Conservation (phyloP, 2,329 filamentous ascomycete genomes). For the Dactylellina sp. region DNA sequence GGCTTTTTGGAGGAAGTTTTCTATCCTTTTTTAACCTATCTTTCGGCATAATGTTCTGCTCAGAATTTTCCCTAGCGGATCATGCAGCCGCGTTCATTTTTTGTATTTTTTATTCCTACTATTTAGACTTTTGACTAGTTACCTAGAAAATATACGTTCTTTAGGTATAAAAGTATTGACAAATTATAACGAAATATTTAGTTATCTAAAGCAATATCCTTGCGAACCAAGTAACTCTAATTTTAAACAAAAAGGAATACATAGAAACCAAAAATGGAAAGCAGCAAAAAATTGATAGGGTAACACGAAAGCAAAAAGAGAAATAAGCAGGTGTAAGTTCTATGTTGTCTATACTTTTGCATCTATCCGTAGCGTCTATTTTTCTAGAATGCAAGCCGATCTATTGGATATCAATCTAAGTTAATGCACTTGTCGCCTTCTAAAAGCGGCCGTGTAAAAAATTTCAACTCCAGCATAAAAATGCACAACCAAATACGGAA, state of each 20-base stretch:
- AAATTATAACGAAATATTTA: background rate
- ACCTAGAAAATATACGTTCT: background rate
- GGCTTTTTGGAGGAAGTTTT: background rate
- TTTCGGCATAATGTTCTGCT: constrained; percentile 8
- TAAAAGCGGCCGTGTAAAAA: constrained; percentile 8
- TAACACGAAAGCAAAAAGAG: background rate
- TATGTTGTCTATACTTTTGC: constrained; percentile 28
- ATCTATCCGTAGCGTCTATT: constrained; percentile 35
- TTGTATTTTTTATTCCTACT: background rate
- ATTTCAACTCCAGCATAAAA: constrained; percentile 45
- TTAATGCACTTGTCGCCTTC: constrained; percentile 26
- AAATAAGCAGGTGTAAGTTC: constrained; percentile 4
- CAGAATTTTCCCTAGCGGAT: constrained; percentile 5
- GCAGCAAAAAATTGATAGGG: background rate
- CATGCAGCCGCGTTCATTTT: background rate
- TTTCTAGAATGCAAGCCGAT: constrained; percentile 39
- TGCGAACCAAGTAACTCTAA: background rate
- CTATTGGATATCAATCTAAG: constrained; percentile 55
- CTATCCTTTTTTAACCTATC: background rate
- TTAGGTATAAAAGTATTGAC: constrained; percentile 1
- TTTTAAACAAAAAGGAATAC: background rate
- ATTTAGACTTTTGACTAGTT: constrained; percentile 7
- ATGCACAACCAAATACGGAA: constrained; percentile 11
- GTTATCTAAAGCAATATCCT: background rate
- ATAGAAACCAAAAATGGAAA: background rate